Evolutionary conservation across 176 grass and related monocot genomes (phyloP), one percentile per base, ranked within the genome.

Genomic region (Urochloa ruziziensis): DNA sequence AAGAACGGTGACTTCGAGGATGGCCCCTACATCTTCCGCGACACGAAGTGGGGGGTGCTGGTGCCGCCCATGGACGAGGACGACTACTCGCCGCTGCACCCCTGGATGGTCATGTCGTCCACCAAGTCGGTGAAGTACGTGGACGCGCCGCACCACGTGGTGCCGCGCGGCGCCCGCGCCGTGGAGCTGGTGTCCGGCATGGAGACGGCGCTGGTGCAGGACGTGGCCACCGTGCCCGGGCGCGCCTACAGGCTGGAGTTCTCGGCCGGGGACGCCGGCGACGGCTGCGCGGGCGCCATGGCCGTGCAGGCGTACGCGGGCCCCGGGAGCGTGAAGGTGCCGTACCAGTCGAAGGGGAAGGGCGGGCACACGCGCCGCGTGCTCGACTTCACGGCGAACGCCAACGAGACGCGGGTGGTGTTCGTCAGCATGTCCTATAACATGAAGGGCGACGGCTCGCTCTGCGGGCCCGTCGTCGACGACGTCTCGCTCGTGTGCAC

Each of bases 1-100:
- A 84, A 58, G 84, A 94, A 94, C 11, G 86, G 86, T 4, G 92
- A 87, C 77, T 89, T 94, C 21, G 92, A 94, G 86, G 86, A 94
- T 5, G 92, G 92, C 0, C 89, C 92, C 29, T 89, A 82, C 84
- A 78, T 94, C 15, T 60, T 87, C 42, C 73, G 84, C n/a, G 76
- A 71, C 71, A 72, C 86, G 7, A 9, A 77, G 28, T 91, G 72
- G 28, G 92, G 92, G 0, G 92, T 91, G 71, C 81, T 94, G 65
- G 42, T 94, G 62, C 92, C 92, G 40, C 89, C 92, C 4, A 89
- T 89, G 84, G 80, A 74, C 16, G 84, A 91, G 77, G 89, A 91
- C 77, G 81, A 74, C 77, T 86, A 87, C 84, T 94, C 92, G 14
- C 86, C 89, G n/a, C 17, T 94, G 33, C 75, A 80, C 0, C 80